phyloP scores from a whole-genome alignment of 2,329 filamentous ascomycete species.

The Botrytis fabae region DNA sequence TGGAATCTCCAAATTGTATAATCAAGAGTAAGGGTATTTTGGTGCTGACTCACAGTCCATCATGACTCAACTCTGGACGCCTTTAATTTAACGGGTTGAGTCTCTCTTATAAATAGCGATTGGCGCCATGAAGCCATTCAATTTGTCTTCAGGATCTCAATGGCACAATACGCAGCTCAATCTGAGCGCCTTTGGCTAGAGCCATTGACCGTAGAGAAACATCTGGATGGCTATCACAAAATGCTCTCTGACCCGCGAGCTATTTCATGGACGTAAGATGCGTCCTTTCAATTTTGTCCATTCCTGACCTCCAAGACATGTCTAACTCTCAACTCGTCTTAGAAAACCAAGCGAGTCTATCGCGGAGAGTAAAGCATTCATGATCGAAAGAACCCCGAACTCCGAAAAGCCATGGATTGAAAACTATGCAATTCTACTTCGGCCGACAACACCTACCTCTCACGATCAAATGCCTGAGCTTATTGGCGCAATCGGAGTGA shows the following conservation, averaged over 20 bases:
- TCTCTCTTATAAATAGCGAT: neutral
- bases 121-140: neutral
- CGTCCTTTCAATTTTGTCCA: too few species aligned
- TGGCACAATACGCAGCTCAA: slow-evolving; percentile 27
- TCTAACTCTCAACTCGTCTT: neutral
- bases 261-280: slow-evolving; percentile 28
- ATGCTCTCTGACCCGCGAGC: slow-evolving; percentile 23
- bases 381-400: slow-evolving; percentile 18
- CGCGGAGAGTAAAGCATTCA: slow-evolving; percentile 20
- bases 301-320: neutral
- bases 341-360: slow-evolving; percentile 13
- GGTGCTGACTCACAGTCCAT: neutral
- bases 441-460: neutral
- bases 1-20: neutral
- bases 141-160: neutral
- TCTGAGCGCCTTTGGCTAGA: slow-evolving; percentile 33
- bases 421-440: slow-evolving; percentile 33
- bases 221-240: slow-evolving; percentile 30
- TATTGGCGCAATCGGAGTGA: slow-evolving; percentile 28
- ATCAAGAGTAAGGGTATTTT: neutral
- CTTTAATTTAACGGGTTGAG: neutral
- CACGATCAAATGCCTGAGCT: slow-evolving; percentile 20
- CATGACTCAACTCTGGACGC: neutral
- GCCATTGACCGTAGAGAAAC: slow-evolving; percentile 27
- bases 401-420: slow-evolving; percentile 29